Base-by-base conservation (phyloP, 768 basidiomycete genomes). In the Guyanaporus albipodus region DNA sequence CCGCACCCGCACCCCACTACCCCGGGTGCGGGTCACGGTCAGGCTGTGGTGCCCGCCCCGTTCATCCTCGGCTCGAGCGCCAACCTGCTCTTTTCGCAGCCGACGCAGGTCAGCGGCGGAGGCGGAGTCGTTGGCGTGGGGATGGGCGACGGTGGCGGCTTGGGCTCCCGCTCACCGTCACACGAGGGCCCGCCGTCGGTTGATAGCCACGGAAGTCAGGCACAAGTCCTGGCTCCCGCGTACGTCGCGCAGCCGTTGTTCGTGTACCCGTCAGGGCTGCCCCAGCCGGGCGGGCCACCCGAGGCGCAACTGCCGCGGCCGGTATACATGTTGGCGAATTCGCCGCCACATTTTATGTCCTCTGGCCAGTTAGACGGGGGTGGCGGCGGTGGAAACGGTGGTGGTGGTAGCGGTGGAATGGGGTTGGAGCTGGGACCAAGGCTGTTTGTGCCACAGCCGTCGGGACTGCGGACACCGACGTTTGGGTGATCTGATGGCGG, bases 181-280 rank as follows among this genome's bases (percentile, higher is more conserved):
- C 56, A 57, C n/a, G 66, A 66, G 4, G 61, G 64, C 2, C 40
- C 59, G 0, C 57, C 57, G 4, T 66, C 64, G 18, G 55, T 59
- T 3, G 64, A 66, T n/a, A 67, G 64, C n/a, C 63, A 64, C 23
- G 63, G 63, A 4, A 60, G 61, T 11, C 66, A 62, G 22, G 52
- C 50, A 8, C 60, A 47, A 18, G 49, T 62, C 0, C 39, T 61
- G 27, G 56, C 57, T 4, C 60, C 62, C 19, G 62, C 62, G 2
- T 64, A 63, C 24, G 60, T 63, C n/a, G 60, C 61, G 4, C 63
- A 65, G 10, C 61, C 61, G 2, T 35, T 63, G 38, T 63, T 63
- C 36, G 62, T 63, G 2, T 63, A 63, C 17, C 62, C 62, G 5
- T 64, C 61, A 11, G 61, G 61, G 10, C 27, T 63, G n/a, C 66